These are phyloP conservation scores for Flaveria ramosissima DNA, from an alignment of 129 eudicot genomes.

Conservation along the genomic window DNA sequence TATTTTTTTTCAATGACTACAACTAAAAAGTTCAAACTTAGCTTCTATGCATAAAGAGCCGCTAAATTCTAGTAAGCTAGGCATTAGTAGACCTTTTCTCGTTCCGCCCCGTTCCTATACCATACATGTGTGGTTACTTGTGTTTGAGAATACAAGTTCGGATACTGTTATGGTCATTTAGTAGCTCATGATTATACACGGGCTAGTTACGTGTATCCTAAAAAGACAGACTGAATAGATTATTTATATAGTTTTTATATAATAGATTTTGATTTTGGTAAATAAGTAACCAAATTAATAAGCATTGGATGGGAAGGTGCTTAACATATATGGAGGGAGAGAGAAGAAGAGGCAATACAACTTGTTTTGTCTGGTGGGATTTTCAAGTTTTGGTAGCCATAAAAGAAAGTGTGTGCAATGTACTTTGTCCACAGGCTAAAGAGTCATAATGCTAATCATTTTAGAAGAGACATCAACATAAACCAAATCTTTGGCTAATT, in stretches of 20 bases:
- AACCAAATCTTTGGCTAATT: conserved; percentile 29
- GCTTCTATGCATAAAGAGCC: too few species aligned
- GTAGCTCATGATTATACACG: neutral
- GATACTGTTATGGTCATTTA: neutral
- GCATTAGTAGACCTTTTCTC: too few species aligned
- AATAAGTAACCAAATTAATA: neutral
- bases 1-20: too few species aligned
- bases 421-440: conserved; percentile 33
- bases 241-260: too few species aligned
- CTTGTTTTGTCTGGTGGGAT: conserved; percentile 30
- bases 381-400: conserved; percentile 32
- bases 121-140: neutral
- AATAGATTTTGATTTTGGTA: too few species aligned
- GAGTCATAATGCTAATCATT: conserved; percentile 38
- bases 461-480: conserved; percentile 33
- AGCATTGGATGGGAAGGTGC: conserved; percentile 8
- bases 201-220: neutral
- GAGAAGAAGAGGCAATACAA: conserved; percentile 27
- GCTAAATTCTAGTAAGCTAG: too few species aligned
- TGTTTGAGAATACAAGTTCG: neutral
- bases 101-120: neutral
- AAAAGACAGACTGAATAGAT: neutral
- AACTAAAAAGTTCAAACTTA: too few species aligned
- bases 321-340: conserved; percentile 1
- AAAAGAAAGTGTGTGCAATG: conserved; percentile 23